phyloP scores from a whole-genome alignment of 169 alveolate species.

The Fabrea salina region DNA sequence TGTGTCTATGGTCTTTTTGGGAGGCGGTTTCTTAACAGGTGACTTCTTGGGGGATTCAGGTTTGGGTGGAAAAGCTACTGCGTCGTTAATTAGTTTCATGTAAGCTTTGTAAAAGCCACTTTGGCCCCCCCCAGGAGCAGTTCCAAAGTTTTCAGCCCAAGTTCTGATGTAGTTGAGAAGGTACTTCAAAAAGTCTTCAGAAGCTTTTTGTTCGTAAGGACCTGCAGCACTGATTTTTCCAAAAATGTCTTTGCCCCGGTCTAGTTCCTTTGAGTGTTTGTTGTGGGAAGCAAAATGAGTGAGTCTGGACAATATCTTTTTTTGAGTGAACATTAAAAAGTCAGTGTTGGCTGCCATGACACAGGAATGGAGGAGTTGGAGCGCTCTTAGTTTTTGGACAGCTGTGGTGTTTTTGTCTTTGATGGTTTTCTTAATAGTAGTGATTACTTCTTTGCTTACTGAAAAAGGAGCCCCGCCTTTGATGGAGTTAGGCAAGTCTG shows the following conservation, averaged over 20 bases:
- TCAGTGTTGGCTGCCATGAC: background rate
- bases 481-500: background rate
- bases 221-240: background rate
- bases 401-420: background rate
- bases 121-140: background rate
- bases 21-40: too few species aligned
- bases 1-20: too few species aligned
- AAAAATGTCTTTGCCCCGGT: background rate
- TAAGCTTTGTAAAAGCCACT: background rate
- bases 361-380: background rate
- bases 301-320: slow-evolving; percentile 11
- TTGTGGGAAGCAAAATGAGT: slow-evolving; percentile 4
- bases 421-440: background rate
- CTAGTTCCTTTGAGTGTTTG: background rate
- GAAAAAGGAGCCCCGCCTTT: too few species aligned
- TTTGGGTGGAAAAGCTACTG: background rate
- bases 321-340: background rate
- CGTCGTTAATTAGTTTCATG: background rate
- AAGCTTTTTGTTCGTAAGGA: background rate
- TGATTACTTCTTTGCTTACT: slow-evolving; percentile 17
- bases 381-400: background rate
- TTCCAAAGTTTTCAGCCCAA: background rate
- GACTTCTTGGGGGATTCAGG: too few species aligned
- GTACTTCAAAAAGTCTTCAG: background rate
- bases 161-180: background rate